phyloP scores from a whole-genome alignment of 179 eudicot genomes.

The Silene coronaria region DNA sequence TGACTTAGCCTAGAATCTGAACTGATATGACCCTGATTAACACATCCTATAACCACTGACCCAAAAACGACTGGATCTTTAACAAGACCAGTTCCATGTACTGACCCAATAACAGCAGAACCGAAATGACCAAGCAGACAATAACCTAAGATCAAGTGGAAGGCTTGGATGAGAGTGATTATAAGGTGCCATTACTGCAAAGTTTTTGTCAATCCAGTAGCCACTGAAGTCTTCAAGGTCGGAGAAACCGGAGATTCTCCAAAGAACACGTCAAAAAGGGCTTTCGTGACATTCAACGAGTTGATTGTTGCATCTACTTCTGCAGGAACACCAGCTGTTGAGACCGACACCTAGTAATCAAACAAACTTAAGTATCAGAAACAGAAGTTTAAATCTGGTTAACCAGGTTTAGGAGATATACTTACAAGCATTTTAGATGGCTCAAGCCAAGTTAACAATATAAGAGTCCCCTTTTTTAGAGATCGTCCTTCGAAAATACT shows the following conservation, averaged over 20 bases:
- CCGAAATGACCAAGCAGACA: no score
- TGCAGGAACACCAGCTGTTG: conserved; percentile 50
- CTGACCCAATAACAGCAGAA: no score
- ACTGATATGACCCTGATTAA: no score
- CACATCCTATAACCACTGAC: no score
- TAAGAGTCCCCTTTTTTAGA: conserved; percentile 72
- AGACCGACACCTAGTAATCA: conserved; percentile 46
- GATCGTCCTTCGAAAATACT: conserved; percentile 59
- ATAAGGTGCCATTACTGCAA: conserved; percentile 29
- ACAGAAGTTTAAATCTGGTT: neutral
- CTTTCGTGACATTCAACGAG: conserved; percentile 59
- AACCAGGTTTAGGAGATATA: neutral
- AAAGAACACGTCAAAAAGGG: conserved; percentile 75
- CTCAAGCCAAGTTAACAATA: conserved; percentile 78
- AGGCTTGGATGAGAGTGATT: neutral
- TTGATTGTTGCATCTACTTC: conserved; percentile 60
- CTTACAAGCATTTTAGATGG: conserved; percentile 78
- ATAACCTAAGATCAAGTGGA: no score
- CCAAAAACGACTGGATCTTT: no score
- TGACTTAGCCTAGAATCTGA: no score
- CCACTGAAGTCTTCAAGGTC: conserved; percentile 65
- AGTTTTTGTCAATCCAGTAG: conserved; percentile 43
- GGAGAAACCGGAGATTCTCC: conserved; percentile 85
- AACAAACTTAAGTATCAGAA: neutral
- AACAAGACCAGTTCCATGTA: no score